A percentile compares a stretch with the other conserved stretches of the same genome.
Conservation (phyloP, 768 basidiomycete genomes). For the Termitomyces sp. region DNA sequence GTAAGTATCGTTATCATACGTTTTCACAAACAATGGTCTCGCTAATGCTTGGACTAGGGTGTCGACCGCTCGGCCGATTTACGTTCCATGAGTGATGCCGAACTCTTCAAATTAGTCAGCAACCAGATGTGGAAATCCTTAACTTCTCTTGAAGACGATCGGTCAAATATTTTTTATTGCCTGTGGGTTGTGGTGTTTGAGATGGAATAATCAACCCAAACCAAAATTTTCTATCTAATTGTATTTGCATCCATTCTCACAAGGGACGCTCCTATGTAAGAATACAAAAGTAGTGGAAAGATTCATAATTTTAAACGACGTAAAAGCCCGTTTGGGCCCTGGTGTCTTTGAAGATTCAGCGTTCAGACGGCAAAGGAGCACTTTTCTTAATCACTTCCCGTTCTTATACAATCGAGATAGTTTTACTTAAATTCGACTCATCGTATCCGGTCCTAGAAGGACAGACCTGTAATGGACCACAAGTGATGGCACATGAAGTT, state of each 20-base stretch:
- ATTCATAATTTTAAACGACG: not conserved
- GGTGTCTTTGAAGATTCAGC: no score
- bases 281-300: not conserved
- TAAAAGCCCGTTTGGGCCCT: no score
- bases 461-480: no score
- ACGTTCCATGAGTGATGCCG: slow-evolving; percentile 48
- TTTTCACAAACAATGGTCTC: not conserved
- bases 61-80: slow-evolving; percentile 52
- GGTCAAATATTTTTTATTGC: not conserved
- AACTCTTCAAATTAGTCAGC: slow-evolving; percentile 48
- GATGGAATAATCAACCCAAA: not conserved
- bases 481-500: no score
- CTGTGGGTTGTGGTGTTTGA: not conserved
- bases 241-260: not conserved
- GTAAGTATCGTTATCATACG: slow-evolving; percentile 27
- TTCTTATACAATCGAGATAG: no score
- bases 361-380: no score
- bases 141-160: not conserved
- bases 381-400: no score
- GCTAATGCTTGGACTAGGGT: slow-evolving; percentile 25
- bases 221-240: not conserved
- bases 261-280: not conserved
- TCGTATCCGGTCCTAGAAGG: no score
- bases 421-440: no score
- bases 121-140: slow-evolving; percentile 74